phyloP scores from a whole-genome alignment of 2,329 filamentous ascomycete genomes.

The Lecanicillium sp. region DNA sequence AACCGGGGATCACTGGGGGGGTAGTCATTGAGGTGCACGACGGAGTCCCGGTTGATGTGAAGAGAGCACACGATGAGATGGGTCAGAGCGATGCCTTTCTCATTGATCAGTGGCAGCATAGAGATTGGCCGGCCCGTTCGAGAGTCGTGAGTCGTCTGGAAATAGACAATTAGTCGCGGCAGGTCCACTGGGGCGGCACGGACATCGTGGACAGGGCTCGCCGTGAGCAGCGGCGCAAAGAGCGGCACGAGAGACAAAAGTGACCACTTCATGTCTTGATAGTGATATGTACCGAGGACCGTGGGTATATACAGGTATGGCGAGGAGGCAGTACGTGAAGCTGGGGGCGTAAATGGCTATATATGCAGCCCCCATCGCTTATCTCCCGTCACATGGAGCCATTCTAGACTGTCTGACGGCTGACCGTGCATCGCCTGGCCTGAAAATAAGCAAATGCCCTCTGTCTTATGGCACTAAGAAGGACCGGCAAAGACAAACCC shows the following conservation, averaged over 20 bases:
- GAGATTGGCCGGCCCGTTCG: slow-evolving; percentile 33
- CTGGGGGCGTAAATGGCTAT: slow-evolving; percentile 1
- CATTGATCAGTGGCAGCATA: slow-evolving; percentile 38
- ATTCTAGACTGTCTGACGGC: not conserved
- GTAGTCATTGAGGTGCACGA: slow-evolving; percentile 71
- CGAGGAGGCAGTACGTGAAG: not conserved
- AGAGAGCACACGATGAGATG: slow-evolving; percentile 79
- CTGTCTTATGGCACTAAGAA: not conserved
- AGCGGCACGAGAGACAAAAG: slow-evolving; percentile 4
- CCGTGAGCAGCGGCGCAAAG: slow-evolving; percentile 4
- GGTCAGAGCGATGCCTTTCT: slow-evolving; percentile 43
- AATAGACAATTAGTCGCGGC: slow-evolving; percentile 40
- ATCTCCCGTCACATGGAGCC: not conserved
- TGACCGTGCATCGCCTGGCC: no score
- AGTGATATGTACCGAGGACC: not conserved
- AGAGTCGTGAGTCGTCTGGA: slow-evolving; percentile 40
- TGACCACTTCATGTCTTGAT: slow-evolving; percentile 4
- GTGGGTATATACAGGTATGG: not conserved
- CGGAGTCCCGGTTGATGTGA: slow-evolving; percentile 62
- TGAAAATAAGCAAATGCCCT: no score
- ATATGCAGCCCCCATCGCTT: not conserved
- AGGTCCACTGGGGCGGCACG: not conserved
- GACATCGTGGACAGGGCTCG: slow-evolving; percentile 5
- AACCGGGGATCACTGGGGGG: slow-evolving; percentile 56
- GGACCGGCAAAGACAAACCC: slow-evolving; percentile 1